Evolutionary conservation across 139 green algal genomes (phyloP).

Genomic region (Tetratostichococcus sp.): DNA sequence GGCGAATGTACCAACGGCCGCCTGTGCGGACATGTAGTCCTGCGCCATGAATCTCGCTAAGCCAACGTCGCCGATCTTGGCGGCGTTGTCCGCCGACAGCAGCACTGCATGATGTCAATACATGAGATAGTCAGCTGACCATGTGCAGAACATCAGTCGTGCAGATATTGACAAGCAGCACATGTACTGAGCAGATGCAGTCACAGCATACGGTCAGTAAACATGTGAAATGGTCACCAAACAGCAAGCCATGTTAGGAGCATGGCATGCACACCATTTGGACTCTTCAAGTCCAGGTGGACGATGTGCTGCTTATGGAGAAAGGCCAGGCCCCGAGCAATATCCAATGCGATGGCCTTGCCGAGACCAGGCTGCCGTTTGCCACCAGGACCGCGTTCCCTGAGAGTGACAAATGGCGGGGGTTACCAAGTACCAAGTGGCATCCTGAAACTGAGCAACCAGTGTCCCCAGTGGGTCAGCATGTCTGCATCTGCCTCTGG

Average conservation of each 20-base stretch:
- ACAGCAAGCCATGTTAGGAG: no score
- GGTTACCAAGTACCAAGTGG: no score
- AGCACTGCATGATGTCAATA: slow-evolving; percentile 18
- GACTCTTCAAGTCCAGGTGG: slow-evolving; percentile 24
- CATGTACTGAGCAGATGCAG: no score
- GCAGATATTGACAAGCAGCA: no score
- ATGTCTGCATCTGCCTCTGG: no score
- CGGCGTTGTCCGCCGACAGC: slow-evolving; percentile 6
- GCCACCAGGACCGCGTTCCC: neutral
- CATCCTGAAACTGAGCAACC: no score
- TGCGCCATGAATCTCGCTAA: neutral
- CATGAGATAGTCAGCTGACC: no score
- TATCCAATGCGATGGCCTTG: slow-evolving; percentile 25
- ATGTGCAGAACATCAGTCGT: no score
- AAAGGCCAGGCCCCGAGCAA: slow-evolving; percentile 26
- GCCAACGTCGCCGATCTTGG: slow-evolving; percentile 41
- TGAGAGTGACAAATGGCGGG: no score
- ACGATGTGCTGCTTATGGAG: slow-evolving; percentile 22
- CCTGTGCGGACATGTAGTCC: neutral
- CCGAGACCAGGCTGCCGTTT: neutral
- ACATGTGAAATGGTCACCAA: no score
- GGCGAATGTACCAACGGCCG: neutral
- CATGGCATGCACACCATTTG: slow-evolving; percentile 5
- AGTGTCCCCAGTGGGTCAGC: no score
- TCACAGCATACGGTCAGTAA: no score